Base-by-base conservation (phyloP, 2,329 filamentous ascomycete genomes). In the Aphanocladium album region DNA sequence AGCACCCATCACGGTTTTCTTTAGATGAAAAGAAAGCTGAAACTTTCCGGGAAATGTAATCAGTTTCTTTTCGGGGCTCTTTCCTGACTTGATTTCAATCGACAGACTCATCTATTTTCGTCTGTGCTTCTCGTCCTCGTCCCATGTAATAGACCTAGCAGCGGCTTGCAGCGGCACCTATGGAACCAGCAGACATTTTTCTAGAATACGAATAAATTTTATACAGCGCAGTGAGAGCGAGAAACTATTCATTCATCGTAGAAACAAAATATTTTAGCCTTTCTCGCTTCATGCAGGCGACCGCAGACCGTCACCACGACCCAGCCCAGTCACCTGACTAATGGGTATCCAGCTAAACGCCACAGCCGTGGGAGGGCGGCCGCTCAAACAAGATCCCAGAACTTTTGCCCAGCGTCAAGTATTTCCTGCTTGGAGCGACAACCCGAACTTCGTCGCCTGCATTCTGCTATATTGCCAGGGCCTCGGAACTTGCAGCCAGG, bases 361-460 rank as follows among this genome's bases (percentile, higher is more conserved):
- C 59, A 61, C 59, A 56, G 52, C 59, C 59, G 59, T 61, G 41
- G 57, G 57, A 54, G 57, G 57, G 39, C 57, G 57, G 57, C 49
- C 57, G 27, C 39, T 60, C 39, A 7, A 53, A 35, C 57, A 60
- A 60, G 57, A 60, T 53, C 57, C 57, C 41, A 53, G 57, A 53
- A 60, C 57, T 54, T 60, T 60, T 59, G 21, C 23, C 47, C 49
- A 47, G 49, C 39, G 25, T 46, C 27, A 53, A 53, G 43, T 53
- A 39, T 47, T 50, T 60, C 21, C 41, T 53, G 39, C 17, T 39
- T 47, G 49, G 16, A 53, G 27, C 49, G 57, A 53, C 49, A 54
- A 27, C 27, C 39, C 37, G 43, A n/a, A 19, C 49, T 9, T 43
- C n/a, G n/a, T 46, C 39, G 25, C 30, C 41, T 46, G 16, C 39